Conservation (phyloP, 805 yeast species). For the Lachancea sp. region DNA sequence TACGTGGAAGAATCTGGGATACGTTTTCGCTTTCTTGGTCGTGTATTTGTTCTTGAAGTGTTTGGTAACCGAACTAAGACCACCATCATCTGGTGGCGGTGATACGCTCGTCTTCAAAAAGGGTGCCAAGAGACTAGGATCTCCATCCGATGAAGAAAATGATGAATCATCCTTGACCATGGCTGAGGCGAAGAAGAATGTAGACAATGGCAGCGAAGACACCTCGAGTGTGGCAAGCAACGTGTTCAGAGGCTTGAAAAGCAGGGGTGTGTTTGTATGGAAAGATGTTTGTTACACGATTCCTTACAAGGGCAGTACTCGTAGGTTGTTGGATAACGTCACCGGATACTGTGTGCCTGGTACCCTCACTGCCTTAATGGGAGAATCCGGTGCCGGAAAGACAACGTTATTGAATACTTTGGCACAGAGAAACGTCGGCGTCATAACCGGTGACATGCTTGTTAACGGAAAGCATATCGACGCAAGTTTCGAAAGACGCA, state of each 20-base stretch:
- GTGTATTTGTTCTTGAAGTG: conserved; percentile 19
- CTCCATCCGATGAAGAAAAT: conserved; percentile 16
- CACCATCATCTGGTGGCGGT: conserved; percentile 29
- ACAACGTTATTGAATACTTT: conserved; percentile 50
- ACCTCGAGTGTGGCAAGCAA: conserved; percentile 10
- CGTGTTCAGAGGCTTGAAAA: conserved; percentile 24
- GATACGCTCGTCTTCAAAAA: conserved; percentile 45
- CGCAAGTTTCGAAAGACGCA: conserved; percentile 45
- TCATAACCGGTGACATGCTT: conserved; percentile 50
- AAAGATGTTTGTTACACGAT: conserved; percentile 31
- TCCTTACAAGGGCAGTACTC: conserved; percentile 33
- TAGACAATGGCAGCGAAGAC: neutral
- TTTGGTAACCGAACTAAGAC: conserved; percentile 20
- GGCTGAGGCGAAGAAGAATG: conserved; percentile 8
- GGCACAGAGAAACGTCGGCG: conserved; percentile 48
- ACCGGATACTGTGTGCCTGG: conserved; percentile 48
- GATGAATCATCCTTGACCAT: conserved; percentile 9
- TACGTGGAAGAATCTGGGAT: conserved; percentile 79
- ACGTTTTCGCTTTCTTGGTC: conserved; percentile 42
- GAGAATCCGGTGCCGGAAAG: conserved; percentile 62
- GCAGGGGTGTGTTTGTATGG: conserved; percentile 31
- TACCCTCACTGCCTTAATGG: conserved; percentile 55
- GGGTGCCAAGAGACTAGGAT: conserved; percentile 34
- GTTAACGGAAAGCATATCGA: conserved; percentile 48
- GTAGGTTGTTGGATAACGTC: conserved; percentile 48